Base-by-base conservation (phyloP, 768 basidiomycete genomes). In the Symmetrospora coprosmae region DNA sequence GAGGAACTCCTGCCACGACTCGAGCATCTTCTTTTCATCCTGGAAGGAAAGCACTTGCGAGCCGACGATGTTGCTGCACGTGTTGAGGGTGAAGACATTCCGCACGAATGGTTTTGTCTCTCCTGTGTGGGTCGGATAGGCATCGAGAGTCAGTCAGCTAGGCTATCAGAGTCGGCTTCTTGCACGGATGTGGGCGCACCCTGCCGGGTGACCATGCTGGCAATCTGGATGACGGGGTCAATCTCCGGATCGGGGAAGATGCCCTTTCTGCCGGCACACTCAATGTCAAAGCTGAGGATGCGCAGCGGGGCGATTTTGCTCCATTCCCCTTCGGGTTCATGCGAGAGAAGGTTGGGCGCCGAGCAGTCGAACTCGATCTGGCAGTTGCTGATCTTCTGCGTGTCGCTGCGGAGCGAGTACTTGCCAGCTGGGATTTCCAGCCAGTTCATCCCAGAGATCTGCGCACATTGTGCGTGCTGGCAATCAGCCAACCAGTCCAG, bases 371-470 rank as follows among this genome's bases (percentile, higher is more conserved):
- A 73, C 71, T 99, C 92, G 16, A 96, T 78, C 71, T 99, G 94
- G 71, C 89, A 96, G 47, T 79, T 78, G 0, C 91, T 91, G 47
- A 78, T 78, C 68, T 81, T 86, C 35, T 77, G 74, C 40, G 76
- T 75, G 11, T 73, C 76, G 1, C 78, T 69, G n/a, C 82, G 60
- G 19, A 91, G 69, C 13, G 76, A 75, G 69, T 94, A 99, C 66
- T 81, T 81, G 2, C 86, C 86, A 2, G 84, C 81, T 4, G 85
- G 85, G 8, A 94, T 76, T 73, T 97, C 89, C 51, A 99, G 84
- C 92, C 94, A 99, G 70, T 96, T 97, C 94, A 99, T 97, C 8
- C 94, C 94, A 48, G 91, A 83, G 30, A 99, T 82, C 87, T 90
- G 64, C 6, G 8, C 0, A 41, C 7, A 14, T 3, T n/a, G 23